Percentiles rank a stretch among this genome's conserved stretches.
phyloP scores from a whole-genome alignment of 768 basidiomycete species.

The Trametes punicea region DNA sequence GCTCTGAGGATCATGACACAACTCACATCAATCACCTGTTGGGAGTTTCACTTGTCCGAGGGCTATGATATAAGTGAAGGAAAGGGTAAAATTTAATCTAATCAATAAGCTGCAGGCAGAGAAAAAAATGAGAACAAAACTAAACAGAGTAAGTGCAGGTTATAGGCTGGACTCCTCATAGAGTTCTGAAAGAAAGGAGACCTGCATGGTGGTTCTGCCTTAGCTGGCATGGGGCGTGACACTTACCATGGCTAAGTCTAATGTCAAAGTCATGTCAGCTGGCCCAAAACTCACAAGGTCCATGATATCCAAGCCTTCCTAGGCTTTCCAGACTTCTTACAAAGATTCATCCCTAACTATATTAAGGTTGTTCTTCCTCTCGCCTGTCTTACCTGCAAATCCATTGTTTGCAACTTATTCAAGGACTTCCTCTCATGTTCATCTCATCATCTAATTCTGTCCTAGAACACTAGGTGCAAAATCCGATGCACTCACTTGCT shows the following conservation, averaged over 20 bases:
- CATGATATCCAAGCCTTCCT: slow-evolving; percentile 32
- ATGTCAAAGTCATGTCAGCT: slow-evolving; percentile 35
- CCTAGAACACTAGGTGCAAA: neutral
- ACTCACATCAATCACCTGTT: too few relatives aligned
- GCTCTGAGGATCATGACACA: too few relatives aligned
- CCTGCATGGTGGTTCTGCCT: too few relatives aligned
- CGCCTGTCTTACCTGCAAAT: slow-evolving; percentile 28
- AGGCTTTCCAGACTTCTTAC: slow-evolving; percentile 34
- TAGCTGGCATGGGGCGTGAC: too few relatives aligned
- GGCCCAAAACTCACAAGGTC: slow-evolving; percentile 28
- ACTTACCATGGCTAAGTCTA: slow-evolving; percentile 38
- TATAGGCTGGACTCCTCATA: too few relatives aligned
- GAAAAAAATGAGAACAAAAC: too few relatives aligned
- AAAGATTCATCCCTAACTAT: slow-evolving; percentile 32
- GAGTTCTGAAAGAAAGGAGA: too few relatives aligned
- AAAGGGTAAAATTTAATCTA: too few relatives aligned
- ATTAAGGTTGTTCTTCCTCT: slow-evolving; percentile 34
- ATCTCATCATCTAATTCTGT: slow-evolving; percentile 6
- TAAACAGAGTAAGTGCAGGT: too few relatives aligned
- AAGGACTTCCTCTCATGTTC: slow-evolving; percentile 2
- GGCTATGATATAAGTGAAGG: too few relatives aligned
- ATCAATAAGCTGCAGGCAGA: too few relatives aligned
- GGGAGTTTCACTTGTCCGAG: too few relatives aligned
- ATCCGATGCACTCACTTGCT: slow-evolving; percentile 21
- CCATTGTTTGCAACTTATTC: slow-evolving; percentile 22